These are phyloP conservation scores for Ogataea nitratoaversa DNA, from an alignment of 805 yeast genomes.

Conservation along the genomic window DNA sequence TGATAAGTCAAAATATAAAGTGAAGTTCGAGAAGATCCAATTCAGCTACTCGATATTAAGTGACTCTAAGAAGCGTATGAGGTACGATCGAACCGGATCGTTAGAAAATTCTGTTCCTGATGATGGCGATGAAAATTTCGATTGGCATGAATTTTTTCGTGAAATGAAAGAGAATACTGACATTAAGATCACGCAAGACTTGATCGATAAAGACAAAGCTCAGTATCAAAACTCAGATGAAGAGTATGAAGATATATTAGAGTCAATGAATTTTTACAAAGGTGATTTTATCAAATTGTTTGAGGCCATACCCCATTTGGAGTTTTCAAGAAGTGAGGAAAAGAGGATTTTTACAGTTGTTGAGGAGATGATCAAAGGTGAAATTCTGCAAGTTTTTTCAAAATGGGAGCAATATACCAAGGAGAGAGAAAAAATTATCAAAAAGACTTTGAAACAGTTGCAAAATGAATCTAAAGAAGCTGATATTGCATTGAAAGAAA, in stretches of 20 bases:
- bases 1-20: constrained; percentile 32
- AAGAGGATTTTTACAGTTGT: constrained; percentile 53
- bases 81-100: constrained; percentile 71
- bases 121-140: constrained; percentile 40
- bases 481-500: constrained; percentile 39
- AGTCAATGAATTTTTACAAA: constrained; percentile 42
- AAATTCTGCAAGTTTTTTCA: constrained; percentile 27
- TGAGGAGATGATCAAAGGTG: constrained; percentile 37
- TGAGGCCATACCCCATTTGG: constrained; percentile 76
- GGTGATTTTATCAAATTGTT: constrained; percentile 71
- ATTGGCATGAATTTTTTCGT: constrained; percentile 57
- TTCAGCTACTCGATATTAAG: constrained; percentile 68
- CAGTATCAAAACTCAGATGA: constrained; percentile 61
- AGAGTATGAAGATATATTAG: constrained; percentile 58
- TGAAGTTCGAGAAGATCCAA: constrained; percentile 61
- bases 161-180: constrained; percentile 32
- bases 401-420: constrained; percentile 42
- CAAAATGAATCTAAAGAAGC: constrained; percentile 68
- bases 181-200: constrained; percentile 52
- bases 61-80: constrained; percentile 50
- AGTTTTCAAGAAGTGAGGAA: constrained; percentile 56
- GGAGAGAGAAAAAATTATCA: constrained; percentile 43
- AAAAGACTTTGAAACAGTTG: constrained; percentile 44
- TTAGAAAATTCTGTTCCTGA: constrained; percentile 35
- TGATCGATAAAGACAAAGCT: constrained; percentile 63